Percentiles rank a stretch among this genome's conserved stretches.
These are phyloP conservation scores for Coemansia sp. DNA, from an alignment of 192 early-diverging fungal species.

Conservation along the genomic window DNA sequence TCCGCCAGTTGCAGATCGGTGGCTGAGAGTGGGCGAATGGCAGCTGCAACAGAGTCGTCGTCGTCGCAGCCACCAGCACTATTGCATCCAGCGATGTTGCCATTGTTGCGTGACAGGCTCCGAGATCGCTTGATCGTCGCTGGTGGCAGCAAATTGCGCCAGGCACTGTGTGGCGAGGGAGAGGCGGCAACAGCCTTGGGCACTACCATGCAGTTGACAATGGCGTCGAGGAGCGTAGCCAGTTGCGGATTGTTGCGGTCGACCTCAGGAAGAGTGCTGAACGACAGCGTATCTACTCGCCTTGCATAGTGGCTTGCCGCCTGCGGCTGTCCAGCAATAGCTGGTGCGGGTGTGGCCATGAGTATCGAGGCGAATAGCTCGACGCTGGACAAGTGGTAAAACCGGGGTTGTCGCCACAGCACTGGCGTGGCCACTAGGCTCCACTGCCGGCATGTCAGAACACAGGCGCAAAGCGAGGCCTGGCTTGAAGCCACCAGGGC, in stretches of 20 bases:
- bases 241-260: constrained; percentile 45
- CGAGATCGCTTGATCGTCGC: constrained; percentile 26
- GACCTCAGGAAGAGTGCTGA: constrained; percentile 36
- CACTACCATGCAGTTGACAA: constrained; percentile 34
- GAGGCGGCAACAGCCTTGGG: background rate
- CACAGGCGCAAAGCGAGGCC: constrained; percentile 38
- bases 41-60: background rate
- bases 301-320: constrained; percentile 21
- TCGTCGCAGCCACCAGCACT: background rate
- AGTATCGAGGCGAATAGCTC: constrained; percentile 34
- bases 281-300: constrained; percentile 38
- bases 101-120: constrained; percentile 31
- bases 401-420: constrained; percentile 52
- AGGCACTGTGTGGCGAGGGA: background rate
- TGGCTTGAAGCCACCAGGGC: constrained; percentile 15
- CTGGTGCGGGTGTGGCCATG: constrained; percentile 1
- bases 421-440: constrained; percentile 45
- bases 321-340: background rate
- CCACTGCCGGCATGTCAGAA: constrained; percentile 51
- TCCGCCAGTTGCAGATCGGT: constrained; percentile 31
- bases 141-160: background rate
- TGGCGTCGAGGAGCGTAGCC: constrained; percentile 37
- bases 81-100: background rate
- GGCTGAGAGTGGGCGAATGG: constrained; percentile 21
- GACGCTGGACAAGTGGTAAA: constrained; percentile 37